Conservation (phyloP, 495 filamentous ascomycete genomes). For the Lasiosphaeria miniovina region DNA sequence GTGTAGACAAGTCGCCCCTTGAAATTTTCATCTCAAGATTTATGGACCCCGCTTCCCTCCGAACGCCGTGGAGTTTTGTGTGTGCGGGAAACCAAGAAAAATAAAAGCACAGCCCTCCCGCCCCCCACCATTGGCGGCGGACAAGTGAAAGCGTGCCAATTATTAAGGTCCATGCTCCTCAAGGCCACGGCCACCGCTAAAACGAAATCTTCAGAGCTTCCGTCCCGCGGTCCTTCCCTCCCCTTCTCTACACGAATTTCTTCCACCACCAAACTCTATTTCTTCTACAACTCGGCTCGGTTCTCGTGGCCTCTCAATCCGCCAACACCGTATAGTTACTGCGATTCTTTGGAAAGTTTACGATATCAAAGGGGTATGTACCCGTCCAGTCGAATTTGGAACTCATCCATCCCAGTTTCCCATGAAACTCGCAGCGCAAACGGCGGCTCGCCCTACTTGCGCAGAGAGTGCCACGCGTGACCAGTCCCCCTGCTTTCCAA, state of each 20-base stretch:
- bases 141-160: conserved; percentile 22
- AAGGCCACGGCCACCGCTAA: neutral
- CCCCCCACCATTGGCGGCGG: conserved; percentile 22
- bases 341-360: too few species aligned
- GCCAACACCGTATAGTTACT: too few species aligned
- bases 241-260: neutral
- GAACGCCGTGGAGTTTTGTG: conserved; percentile 20
- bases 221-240: neutral
- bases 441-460: neutral
- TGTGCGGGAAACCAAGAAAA: conserved; percentile 20
- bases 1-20: conserved; percentile 1
- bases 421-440: neutral
- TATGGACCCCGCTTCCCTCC: conserved; percentile 8
- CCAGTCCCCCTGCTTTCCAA: neutral
- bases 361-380: too few species aligned
- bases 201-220: neutral
- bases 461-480: neutral
- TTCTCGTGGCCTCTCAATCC: too few species aligned
- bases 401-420: neutral
- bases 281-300: too few species aligned
- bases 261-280: too few species aligned
- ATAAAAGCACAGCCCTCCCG: conserved; percentile 25
- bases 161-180: conserved; percentile 26
- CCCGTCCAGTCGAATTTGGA: neutral
- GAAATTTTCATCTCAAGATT: conserved; percentile 10